A percentile compares a stretch with the other conserved stretches of the same genome.
These are phyloP conservation scores for Nitzschia inconspicua DNA, from an alignment of 108 stramenopile species.

Conservation along the genomic window DNA sequence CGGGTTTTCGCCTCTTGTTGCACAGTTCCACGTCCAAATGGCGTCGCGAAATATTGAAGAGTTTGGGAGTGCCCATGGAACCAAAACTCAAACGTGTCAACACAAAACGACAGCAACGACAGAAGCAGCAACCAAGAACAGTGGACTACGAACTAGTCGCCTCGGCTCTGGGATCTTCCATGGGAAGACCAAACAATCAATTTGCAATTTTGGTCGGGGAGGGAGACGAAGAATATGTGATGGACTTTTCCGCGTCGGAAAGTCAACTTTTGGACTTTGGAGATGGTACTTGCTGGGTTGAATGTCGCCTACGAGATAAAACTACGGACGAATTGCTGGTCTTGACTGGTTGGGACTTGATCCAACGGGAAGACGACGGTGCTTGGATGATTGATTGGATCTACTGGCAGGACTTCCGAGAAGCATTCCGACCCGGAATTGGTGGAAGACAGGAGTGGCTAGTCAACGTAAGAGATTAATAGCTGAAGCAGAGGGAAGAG, in stretches of 20 bases:
- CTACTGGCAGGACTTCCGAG: slow-evolving; percentile 64
- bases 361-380: slow-evolving; percentile 22
- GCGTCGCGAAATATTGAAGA: slow-evolving; percentile 5
- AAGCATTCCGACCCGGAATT: slow-evolving; percentile 49
- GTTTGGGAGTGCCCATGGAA: slow-evolving; percentile 11
- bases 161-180: slow-evolving; percentile 26
- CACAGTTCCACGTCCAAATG: slow-evolving; percentile 22
- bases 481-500: background rate
- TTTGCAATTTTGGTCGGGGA: slow-evolving; percentile 53
- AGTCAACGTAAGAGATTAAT: background rate
- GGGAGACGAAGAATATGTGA: slow-evolving; percentile 3
- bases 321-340: slow-evolving; percentile 29
- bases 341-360: slow-evolving; percentile 38
- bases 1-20: slow-evolving; percentile 27
- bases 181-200: slow-evolving; percentile 46
- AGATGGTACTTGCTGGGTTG: slow-evolving; percentile 56
- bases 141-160: slow-evolving; percentile 13
- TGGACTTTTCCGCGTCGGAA: slow-evolving; percentile 37
- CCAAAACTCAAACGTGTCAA: no score
- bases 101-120: no score
- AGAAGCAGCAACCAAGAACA: no score
- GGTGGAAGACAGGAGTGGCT: no score
- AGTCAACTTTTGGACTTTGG: slow-evolving; percentile 43
- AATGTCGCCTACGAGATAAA: slow-evolving; percentile 39
- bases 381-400: slow-evolving; percentile 46